Percentiles rank a stretch among this genome's conserved stretches.
These are phyloP conservation scores for Mikania micrantha DNA, from an alignment of 129 eudicot species.

Conservation along the genomic window DNA sequence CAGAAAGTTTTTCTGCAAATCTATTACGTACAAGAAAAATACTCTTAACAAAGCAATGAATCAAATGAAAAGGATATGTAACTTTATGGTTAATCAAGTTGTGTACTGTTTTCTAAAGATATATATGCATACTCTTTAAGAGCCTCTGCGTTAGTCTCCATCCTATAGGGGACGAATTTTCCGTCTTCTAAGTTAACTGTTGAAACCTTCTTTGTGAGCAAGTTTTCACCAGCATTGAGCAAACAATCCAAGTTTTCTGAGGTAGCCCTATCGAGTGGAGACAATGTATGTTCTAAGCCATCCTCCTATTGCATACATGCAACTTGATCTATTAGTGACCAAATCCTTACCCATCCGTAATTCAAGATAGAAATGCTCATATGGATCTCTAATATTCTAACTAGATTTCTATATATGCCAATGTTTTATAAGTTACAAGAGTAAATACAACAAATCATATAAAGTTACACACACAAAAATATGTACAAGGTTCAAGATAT, in stretches of 20 bases:
- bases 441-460: no score
- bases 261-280: constrained; percentile 31
- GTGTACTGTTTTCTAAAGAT: neutral
- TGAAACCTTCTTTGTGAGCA: constrained; percentile 35
- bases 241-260: constrained; percentile 23
- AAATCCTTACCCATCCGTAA: no score
- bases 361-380: no score
- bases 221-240: constrained; percentile 19
- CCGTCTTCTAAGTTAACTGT: constrained; percentile 31
- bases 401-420: no score
- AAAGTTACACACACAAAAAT: no score
- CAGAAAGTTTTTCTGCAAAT: constrained; percentile 18
- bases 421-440: no score
- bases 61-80: neutral
- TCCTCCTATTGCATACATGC: no score
- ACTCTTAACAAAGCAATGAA: neutral
- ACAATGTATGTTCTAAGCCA: constrained; percentile 3
- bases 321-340: no score
- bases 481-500: no score
- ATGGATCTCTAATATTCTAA: no score
- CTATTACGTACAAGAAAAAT: constrained; percentile 5
- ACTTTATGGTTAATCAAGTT: neutral
- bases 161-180: constrained; percentile 5
- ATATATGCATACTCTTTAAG: constrained; percentile 23
- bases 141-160: constrained; percentile 21